A percentile compares a stretch with the other conserved stretches of the same genome.
These are phyloP conservation scores for Orbilia brochopaga DNA, from an alignment of 2,329 filamentous ascomycete species.

Conservation along the genomic window DNA sequence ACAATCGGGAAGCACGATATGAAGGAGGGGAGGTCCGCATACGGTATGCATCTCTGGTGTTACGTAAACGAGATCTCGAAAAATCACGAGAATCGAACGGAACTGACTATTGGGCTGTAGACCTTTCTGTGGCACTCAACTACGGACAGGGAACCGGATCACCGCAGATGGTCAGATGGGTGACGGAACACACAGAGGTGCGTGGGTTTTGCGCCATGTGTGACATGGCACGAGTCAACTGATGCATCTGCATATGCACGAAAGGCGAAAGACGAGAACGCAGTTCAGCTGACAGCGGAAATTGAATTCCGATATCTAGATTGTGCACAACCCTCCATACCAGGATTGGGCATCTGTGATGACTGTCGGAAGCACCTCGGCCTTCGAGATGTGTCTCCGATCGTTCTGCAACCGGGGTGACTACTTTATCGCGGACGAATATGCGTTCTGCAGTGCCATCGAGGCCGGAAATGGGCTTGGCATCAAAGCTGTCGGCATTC, in stretches of 20 bases:
- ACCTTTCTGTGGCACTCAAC: constrained; percentile 88
- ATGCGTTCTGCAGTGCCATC: constrained; percentile 80
- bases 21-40: constrained; percentile 66
- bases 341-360: constrained; percentile 86
- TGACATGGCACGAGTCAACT: constrained; percentile 11
- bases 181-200: constrained; percentile 91
- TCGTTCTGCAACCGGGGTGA: constrained; percentile 81
- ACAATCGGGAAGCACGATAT: constrained; percentile 84
- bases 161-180: constrained; percentile 83
- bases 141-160: constrained; percentile 88
- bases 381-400: constrained; percentile 80
- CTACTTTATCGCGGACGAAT: constrained; percentile 83
- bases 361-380: constrained; percentile 83
- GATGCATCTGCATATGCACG: constrained; percentile 36
- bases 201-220: constrained; percentile 31
- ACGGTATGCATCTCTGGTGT: constrained; percentile 56
- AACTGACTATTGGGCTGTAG: constrained; percentile 57
- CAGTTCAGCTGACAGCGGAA: constrained; percentile 18
- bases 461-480: constrained; percentile 71
- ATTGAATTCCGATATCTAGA: constrained; percentile 56
- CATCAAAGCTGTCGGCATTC: constrained; percentile 66
- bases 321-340: constrained; percentile 85
- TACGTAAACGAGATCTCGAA: constrained; percentile 8
- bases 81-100: constrained; percentile 13
- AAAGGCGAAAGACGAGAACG: constrained; percentile 6